Evolutionary conservation across 2,329 filamentous ascomycete species (phyloP).

Genomic region (Pseudogymnoascus sp.): DNA sequence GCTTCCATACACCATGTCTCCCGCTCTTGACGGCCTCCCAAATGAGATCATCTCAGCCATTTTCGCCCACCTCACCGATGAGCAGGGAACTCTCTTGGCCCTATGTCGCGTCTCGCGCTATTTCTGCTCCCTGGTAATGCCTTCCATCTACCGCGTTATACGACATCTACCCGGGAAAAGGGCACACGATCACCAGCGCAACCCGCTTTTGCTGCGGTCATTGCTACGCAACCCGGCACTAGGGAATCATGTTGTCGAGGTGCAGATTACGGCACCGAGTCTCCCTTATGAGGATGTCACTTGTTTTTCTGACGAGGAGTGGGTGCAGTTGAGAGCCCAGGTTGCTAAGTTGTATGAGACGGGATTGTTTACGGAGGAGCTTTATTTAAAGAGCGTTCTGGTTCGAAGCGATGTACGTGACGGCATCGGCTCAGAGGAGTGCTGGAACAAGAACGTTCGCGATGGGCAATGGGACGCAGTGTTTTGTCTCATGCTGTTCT

Average conservation of each 20-base stretch:
- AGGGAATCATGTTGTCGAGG: background rate
- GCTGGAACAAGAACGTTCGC: background rate
- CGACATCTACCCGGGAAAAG: background rate
- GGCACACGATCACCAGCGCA: background rate
- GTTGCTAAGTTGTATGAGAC: background rate
- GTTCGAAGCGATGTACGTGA: background rate
- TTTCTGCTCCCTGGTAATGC: background rate
- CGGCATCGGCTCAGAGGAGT: background rate
- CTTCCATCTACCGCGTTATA: background rate
- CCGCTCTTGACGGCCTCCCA: background rate
- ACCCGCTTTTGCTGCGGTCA: background rate
- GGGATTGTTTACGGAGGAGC: background rate
- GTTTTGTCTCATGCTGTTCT: background rate
- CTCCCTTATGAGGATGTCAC: background rate
- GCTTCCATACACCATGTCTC: background rate
- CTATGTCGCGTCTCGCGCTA: background rate
- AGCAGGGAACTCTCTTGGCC: background rate
- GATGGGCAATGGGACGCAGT: background rate
- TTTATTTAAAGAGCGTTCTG: background rate
- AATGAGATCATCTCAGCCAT: slow-evolving; percentile 2
- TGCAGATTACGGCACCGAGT: background rate
- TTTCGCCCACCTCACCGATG: background rate
- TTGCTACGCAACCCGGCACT: background rate
- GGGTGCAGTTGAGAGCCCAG: background rate
- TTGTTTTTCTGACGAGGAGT: background rate